Evolutionary conservation across 805 yeast genomes (phyloP), one percentile per base, ranked within the genome.

Genomic region (Cyberlindnera mississippiensis): DNA sequence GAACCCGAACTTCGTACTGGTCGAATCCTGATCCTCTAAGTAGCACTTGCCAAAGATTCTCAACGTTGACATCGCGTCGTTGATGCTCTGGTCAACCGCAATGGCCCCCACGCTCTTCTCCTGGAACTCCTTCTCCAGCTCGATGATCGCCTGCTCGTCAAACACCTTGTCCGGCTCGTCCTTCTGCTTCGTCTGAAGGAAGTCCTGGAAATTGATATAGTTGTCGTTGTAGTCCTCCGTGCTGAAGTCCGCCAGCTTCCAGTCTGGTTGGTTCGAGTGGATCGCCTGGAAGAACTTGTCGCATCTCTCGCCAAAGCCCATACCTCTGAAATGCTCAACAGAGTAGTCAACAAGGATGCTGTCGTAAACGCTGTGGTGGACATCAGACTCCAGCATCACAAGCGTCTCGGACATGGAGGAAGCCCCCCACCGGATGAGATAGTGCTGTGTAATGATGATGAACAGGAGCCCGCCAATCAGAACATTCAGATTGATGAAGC

Each of bases 1-100:
- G 34, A 27, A 28, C 8, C 38, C 30, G 29, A 34, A 31, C 17
- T 22, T 16, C 32, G 40, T 26, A 5, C 33, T 14, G 9, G 16
- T 16, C 14, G 45, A 12, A 6, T 2, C 2, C 11, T 28, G 26
- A 4, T 38, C 37, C 13, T 53, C 54, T 5, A 55, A 28, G 24
- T 44, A 55, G 32, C 60, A 55, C 35, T 48, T 48, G 8, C 50
- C 52, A 30, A 52, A 55, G 7, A 55, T 38, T 42, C 58, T 48
- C 17, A 55, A 20, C 6, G 49, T 44, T 1, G 52, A 26, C 3
- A 50, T 37, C 7, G 50, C 44, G 37, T 55, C 60, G 31, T 48
- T 42, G 18, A 53, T 50, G 15, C 48, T 44, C 3, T 45, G 34
- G 17, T 47, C 52, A n/a, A 52, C 42, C n/a, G 44, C 42, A 13